A percentile compares a stretch with the other conserved stretches of the same genome.
Conservation (phyloP, 163 green algal species). For the Scenedesmus sp. region DNA sequence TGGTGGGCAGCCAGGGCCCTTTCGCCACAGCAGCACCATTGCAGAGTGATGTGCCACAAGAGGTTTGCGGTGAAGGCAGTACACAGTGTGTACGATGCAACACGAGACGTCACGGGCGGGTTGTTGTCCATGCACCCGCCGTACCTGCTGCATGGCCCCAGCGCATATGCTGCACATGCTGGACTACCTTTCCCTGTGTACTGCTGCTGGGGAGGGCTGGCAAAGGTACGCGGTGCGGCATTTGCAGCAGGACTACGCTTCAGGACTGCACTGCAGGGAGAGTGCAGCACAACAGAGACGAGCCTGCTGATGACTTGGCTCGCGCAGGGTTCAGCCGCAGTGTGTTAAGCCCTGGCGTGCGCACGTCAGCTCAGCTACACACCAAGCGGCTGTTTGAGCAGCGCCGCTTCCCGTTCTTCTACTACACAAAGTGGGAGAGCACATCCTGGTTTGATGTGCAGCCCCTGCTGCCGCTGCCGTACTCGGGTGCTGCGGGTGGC, state of each 20-base stretch:
- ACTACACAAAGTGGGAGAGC: background rate
- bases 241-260: slow-evolving; percentile 1
- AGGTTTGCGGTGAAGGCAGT: background rate
- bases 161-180: background rate
- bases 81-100: background rate
- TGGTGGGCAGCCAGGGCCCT: background rate
- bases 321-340: background rate
- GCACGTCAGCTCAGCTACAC: background rate
- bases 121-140: background rate
- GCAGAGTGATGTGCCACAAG: slow-evolving; percentile 6
- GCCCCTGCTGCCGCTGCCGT: slow-evolving; percentile 1
- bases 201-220: slow-evolving; percentile 45
- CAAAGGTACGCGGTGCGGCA: background rate
- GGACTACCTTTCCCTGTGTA: slow-evolving; percentile 11
- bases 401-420: slow-evolving; percentile 14
- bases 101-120: background rate
- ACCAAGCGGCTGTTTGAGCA: background rate
- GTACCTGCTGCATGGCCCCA: background rate
- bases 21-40: background rate
- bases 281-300: background rate
- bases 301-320: slow-evolving; percentile 36
- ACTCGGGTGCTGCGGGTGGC: background rate
- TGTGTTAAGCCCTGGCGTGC: slow-evolving; percentile 8
- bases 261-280: background rate
- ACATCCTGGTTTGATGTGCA: slow-evolving; percentile 31